phyloP scores from a whole-genome alignment of 306 rosid genomes.

The Senna siamea region DNA sequence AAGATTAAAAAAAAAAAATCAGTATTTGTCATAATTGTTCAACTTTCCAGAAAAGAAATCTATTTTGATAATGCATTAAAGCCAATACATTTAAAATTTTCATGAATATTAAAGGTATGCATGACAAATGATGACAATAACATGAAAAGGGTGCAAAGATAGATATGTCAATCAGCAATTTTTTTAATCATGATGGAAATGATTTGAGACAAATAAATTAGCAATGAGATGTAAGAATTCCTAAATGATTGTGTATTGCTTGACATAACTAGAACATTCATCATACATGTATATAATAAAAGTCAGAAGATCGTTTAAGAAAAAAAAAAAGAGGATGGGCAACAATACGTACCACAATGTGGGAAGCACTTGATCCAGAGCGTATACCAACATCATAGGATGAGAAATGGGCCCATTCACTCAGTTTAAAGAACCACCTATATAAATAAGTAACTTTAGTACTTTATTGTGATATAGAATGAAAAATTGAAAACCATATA shows the following conservation, averaged over 20 bases:
- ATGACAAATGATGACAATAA: slow-evolving; percentile 18
- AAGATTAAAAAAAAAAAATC: slow-evolving; percentile 20
- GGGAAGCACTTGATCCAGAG: slow-evolving; percentile 90
- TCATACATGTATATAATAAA: slow-evolving; percentile 6
- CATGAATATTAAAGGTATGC: background rate
- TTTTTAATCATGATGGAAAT: slow-evolving; percentile 24
- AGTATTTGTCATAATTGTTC: background rate
- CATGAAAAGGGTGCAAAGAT: slow-evolving; percentile 22
- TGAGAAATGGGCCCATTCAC: slow-evolving; percentile 94
- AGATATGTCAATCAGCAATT: slow-evolving; percentile 16
- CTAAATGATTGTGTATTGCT: slow-evolving; percentile 12
- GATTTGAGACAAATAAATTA: slow-evolving; percentile 14
- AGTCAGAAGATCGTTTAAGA: slow-evolving; percentile 29
- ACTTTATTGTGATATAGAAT: slow-evolving; percentile 31
- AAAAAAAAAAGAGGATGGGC: slow-evolving; percentile 13
- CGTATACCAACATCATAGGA: slow-evolving; percentile 89
- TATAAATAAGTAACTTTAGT: slow-evolving; percentile 9
- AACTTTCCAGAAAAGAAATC: slow-evolving; percentile 20
- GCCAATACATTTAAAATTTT: slow-evolving; percentile 21
- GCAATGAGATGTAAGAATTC: background rate
- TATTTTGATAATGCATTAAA: slow-evolving; percentile 22
- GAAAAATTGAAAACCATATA: slow-evolving; percentile 15
- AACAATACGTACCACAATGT: slow-evolving; percentile 71
- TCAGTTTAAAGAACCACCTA: slow-evolving; percentile 95
- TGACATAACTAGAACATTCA: slow-evolving; percentile 28